Conservation (phyloP, 192 early-diverging fungal genomes). For the Coemansia sp. region DNA sequence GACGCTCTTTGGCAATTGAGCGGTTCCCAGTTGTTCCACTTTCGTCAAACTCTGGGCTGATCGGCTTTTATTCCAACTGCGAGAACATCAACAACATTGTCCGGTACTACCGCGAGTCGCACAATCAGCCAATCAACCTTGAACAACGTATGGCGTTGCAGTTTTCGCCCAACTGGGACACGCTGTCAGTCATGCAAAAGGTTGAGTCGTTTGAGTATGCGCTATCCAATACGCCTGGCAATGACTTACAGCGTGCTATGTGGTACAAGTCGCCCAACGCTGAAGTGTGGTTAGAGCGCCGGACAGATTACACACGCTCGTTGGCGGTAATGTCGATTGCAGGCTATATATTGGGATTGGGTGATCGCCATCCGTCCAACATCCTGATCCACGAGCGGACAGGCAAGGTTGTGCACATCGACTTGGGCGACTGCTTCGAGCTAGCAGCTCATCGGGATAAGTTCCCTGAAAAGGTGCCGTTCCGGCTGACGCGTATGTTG, state of each 20-base stretch:
- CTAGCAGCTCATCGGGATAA: conserved; percentile 95
- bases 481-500: conserved; percentile 96
- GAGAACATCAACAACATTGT: conserved; percentile 77
- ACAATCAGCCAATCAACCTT: too few relatives aligned
- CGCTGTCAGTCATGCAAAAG: conserved; percentile 86
- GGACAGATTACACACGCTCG: conserved; percentile 95
- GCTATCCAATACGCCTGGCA: conserved; percentile 89
- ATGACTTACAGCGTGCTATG: conserved; percentile 91
- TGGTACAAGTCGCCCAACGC: conserved; percentile 97
- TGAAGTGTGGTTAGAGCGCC: conserved; percentile 94
- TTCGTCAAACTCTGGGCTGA: conserved; percentile 93
- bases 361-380: conserved; percentile 97
- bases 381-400: conserved; percentile 92
- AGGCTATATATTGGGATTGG: conserved; percentile 95
- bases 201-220: conserved; percentile 96
- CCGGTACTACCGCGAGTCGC: too few relatives aligned
- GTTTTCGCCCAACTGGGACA: conserved; percentile 93
- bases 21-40: conserved; percentile 92
- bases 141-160: conserved; percentile 15
- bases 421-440: conserved; percentile 99
- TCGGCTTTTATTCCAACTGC: conserved; percentile 80
- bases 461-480: conserved; percentile 98
- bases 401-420: conserved; percentile 97
- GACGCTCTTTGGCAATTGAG: conserved; percentile 88
- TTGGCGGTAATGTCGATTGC: conserved; percentile 99